Conservation (phyloP, 805 yeast species). For the Debaryomyces maramus region DNA sequence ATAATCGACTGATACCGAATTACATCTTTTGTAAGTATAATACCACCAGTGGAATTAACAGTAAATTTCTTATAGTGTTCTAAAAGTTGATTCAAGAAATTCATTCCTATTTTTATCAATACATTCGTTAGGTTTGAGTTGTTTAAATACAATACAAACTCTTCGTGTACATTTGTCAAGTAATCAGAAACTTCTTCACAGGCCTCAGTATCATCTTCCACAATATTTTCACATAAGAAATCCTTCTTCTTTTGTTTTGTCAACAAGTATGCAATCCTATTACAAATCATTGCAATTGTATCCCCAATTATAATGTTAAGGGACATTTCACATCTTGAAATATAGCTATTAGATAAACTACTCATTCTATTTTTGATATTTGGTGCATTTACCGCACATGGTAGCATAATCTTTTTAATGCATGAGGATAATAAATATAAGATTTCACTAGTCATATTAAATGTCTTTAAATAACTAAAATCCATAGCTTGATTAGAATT, state of each 20-base stretch:
- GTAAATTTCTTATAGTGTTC: slow-evolving; percentile 73
- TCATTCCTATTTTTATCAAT: slow-evolving; percentile 56
- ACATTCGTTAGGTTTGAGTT: slow-evolving; percentile 49
- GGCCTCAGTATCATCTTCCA: slow-evolving; percentile 61
- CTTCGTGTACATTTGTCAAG: slow-evolving; percentile 42
- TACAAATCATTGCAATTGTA: slow-evolving; percentile 52
- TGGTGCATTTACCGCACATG: slow-evolving; percentile 65
- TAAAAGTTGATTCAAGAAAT: slow-evolving; percentile 57
- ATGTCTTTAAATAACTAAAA: slow-evolving; percentile 48
- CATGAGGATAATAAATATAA: slow-evolving; percentile 67
- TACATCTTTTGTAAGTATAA: slow-evolving; percentile 77
- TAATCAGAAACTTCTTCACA: slow-evolving; percentile 64
- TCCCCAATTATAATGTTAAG: slow-evolving; percentile 64
- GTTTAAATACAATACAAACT: slow-evolving; percentile 36
- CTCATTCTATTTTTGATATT: slow-evolving; percentile 58
- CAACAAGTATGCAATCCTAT: slow-evolving; percentile 46
- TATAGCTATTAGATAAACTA: slow-evolving; percentile 58
- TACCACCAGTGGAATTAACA: slow-evolving; percentile 81
- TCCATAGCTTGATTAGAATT: slow-evolving; percentile 31
- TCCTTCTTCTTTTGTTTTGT: slow-evolving; percentile 77
- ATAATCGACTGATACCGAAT: slow-evolving; percentile 70
- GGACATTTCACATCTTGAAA: slow-evolving; percentile 62
- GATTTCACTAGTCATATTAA: slow-evolving; percentile 58
- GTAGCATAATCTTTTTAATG: slow-evolving; percentile 71
- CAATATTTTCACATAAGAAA: slow-evolving; percentile 45